A percentile compares a stretch with the other conserved stretches of the same genome.
phyloP scores from a whole-genome alignment of 805 yeast species.

The Candida tibetensis region DNA sequence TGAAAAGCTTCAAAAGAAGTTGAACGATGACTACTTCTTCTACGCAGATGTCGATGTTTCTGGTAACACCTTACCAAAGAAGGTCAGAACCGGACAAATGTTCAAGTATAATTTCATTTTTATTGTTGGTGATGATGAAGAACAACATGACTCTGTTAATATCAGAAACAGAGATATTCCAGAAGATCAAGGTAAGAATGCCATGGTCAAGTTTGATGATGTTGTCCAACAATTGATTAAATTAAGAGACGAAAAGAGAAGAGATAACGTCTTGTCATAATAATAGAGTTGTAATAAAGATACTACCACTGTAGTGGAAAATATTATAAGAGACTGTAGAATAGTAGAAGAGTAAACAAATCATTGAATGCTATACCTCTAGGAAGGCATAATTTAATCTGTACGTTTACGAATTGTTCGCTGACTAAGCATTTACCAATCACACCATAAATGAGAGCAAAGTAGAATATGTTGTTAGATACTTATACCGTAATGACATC shows the following conservation, averaged over 20 bases:
- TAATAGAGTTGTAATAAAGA: neutral
- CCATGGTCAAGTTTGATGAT: slow-evolving; percentile 66
- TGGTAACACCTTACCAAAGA: slow-evolving; percentile 97
- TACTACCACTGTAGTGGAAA: neutral
- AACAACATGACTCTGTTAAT: slow-evolving; percentile 75
- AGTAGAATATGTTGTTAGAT: too few species aligned
- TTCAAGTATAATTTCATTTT: slow-evolving; percentile 93
- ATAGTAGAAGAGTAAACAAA: neutral
- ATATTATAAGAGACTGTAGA: neutral
- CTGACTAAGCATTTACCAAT: too few species aligned
- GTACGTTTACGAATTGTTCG: too few species aligned
- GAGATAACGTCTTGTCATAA: slow-evolving; percentile 49
- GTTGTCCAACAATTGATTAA: slow-evolving; percentile 67
- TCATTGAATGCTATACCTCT: too few species aligned
- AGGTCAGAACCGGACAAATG: slow-evolving; percentile 94
- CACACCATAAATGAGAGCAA: too few species aligned
- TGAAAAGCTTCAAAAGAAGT: slow-evolving; percentile 64
- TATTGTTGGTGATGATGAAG: slow-evolving; percentile 96
- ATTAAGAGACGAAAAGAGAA: slow-evolving; percentile 73
- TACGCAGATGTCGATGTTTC: slow-evolving; percentile 89
- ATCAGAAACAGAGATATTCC: slow-evolving; percentile 95
- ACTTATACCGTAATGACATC: slow-evolving; percentile 1
- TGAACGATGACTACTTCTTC: slow-evolving; percentile 68
- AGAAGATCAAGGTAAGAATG: slow-evolving; percentile 91
- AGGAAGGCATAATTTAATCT: too few species aligned